A percentile compares a stretch with the other conserved stretches of the same genome.
Evolutionary conservation across 129 eudicot genomes (phyloP).

Genomic region (Sambucus nigra): DNA sequence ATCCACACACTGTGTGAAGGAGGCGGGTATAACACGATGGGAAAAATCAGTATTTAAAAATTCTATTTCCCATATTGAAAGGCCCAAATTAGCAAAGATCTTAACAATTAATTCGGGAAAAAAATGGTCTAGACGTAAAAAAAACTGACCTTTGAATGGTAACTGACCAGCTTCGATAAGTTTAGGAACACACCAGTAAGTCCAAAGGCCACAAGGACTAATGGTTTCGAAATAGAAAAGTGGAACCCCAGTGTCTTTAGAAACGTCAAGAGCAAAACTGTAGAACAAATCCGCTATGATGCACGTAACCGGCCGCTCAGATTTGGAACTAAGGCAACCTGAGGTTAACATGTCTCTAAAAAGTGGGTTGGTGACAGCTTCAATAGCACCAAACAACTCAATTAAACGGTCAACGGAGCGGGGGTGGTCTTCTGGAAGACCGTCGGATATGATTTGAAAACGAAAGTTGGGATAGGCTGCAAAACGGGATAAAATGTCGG

Average conservation of each 20-base stretch:
- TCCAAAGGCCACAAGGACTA: conserved; percentile 63
- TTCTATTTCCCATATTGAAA: no score
- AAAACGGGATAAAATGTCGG: conserved; percentile 39
- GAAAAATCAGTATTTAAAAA: no score
- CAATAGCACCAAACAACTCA: conserved; percentile 29
- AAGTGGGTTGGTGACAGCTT: conserved; percentile 21
- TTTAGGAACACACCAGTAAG: conserved; percentile 33
- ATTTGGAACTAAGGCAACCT: conserved; percentile 12
- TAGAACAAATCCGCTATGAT: conserved; percentile 48
- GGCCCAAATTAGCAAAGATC: no score
- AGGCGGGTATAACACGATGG: no score
- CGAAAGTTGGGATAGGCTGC: conserved; percentile 26
- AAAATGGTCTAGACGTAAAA: no score
- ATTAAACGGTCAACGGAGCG: conserved; percentile 23
- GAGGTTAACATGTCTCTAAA: conserved; percentile 30
- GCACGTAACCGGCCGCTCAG: conserved; percentile 24
- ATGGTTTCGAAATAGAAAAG: conserved; percentile 43
- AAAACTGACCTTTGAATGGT: conserved; percentile 46
- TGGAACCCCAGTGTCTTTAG: conserved; percentile 41
- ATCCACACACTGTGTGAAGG: no score
- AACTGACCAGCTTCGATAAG: conserved; percentile 51
- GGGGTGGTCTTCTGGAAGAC: conserved; percentile 48
- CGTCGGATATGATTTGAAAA: conserved; percentile 37
- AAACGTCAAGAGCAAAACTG: conserved; percentile 36
- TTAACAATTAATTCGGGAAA: no score